phyloP scores from a whole-genome alignment of 1,284 basidiomycete species.

The Cryptococcus floricola region DNA sequence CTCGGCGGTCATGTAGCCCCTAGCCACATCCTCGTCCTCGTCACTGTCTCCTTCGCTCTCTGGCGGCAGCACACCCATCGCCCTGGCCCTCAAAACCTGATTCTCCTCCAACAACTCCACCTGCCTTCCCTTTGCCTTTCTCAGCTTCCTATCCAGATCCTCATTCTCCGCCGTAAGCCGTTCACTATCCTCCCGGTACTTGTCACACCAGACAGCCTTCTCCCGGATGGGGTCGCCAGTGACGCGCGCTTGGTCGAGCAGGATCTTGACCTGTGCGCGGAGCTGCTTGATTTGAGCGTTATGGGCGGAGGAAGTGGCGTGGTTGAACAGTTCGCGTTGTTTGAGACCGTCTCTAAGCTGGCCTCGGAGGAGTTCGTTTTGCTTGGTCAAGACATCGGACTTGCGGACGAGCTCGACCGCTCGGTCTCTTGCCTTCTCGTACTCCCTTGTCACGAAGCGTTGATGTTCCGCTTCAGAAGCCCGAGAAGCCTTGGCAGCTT shows the following conservation, averaged over 20 bases:
- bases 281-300: slow-evolving; percentile 14
- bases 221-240: slow-evolving; percentile 39
- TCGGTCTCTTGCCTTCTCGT: slow-evolving; percentile 24
- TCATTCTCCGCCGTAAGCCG: slow-evolving; percentile 30
- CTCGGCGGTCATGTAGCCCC: not conserved
- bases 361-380: slow-evolving; percentile 20
- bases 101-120: slow-evolving; percentile 15
- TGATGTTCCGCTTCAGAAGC: slow-evolving; percentile 8
- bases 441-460: slow-evolving; percentile 29
- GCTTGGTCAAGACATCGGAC: slow-evolving; percentile 14
- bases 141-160: slow-evolving; percentile 13
- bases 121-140: no score
- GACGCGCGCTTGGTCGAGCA: slow-evolving; percentile 35
- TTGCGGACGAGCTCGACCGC: slow-evolving; percentile 27
- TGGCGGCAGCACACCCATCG: slow-evolving; percentile 31
- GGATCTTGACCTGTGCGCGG: slow-evolving; percentile 21
- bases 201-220: slow-evolving; percentile 24
- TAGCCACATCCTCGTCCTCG: slow-evolving; percentile 8
- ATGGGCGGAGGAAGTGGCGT: slow-evolving; percentile 12
- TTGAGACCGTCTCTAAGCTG: slow-evolving; percentile 38
- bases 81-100: slow-evolving; percentile 22
- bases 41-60: slow-evolving; percentile 8
- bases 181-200: slow-evolving; percentile 18
- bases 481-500: slow-evolving; percentile 1
- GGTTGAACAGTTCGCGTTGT: slow-evolving; percentile 30